Evolutionary conservation across 441 rosid genomes (phyloP).

Genomic region (Gossypium schwendimanii): DNA sequence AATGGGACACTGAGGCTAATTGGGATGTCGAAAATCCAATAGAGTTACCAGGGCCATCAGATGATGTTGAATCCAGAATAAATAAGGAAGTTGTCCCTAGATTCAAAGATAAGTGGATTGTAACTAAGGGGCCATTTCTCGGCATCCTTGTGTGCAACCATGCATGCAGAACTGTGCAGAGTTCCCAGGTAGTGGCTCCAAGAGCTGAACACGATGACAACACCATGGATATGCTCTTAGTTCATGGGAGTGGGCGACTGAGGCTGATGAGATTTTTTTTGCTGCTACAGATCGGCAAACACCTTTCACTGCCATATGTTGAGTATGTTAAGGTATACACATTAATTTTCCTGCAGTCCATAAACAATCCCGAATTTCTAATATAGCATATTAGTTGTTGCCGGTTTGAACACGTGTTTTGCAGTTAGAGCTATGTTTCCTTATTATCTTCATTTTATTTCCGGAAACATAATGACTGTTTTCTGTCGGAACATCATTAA

Average conservation of each 20-base stretch:
- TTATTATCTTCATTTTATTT: background rate
- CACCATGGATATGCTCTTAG: slow-evolving; percentile 67
- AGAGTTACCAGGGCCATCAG: slow-evolving; percentile 55
- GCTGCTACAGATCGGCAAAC: slow-evolving; percentile 78
- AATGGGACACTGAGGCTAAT: slow-evolving; percentile 73
- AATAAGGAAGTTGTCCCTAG: slow-evolving; percentile 49
- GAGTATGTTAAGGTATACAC: slow-evolving; percentile 80
- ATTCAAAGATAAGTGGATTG: slow-evolving; percentile 67
- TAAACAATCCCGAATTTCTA: background rate
- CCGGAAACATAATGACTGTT: background rate
- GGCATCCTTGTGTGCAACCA: slow-evolving; percentile 94
- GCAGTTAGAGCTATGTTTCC: background rate
- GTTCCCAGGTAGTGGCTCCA: slow-evolving; percentile 95
- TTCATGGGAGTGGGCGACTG: slow-evolving; percentile 29
- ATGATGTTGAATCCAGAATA: slow-evolving; percentile 56
- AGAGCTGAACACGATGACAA: slow-evolving; percentile 83
- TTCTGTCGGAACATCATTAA: background rate
- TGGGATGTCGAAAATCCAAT: slow-evolving; percentile 78
- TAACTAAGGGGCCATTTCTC: slow-evolving; percentile 74
- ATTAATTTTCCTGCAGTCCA: slow-evolving; percentile 1
- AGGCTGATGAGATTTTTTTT: slow-evolving; percentile 77
- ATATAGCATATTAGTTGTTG: background rate
- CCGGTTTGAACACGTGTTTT: background rate
- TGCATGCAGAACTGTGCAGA: slow-evolving; percentile 95
- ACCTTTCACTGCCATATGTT: slow-evolving; percentile 86